A percentile compares a stretch with the other conserved stretches of the same genome.
These are phyloP conservation scores for Fusarium beomiforme DNA, from an alignment of 2,329 filamentous ascomycete species.

Conservation along the genomic window DNA sequence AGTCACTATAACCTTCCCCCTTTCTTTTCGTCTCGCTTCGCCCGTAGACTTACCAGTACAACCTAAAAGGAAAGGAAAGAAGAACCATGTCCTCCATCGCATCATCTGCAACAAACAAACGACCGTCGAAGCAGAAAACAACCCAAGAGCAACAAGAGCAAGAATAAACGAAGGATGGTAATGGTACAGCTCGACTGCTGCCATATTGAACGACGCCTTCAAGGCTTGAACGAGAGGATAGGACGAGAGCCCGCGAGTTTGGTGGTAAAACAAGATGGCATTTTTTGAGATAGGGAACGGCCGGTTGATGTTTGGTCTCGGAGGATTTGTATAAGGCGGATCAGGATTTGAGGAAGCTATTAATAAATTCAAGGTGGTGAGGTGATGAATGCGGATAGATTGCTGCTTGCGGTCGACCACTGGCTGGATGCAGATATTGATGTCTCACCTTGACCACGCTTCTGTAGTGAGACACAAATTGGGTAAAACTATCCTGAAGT, in stretches of 20 bases:
- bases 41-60: conserved; percentile 57
- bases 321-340: background rate
- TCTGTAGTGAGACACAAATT: no score
- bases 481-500: background rate
- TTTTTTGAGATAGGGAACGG: conserved; percentile 14
- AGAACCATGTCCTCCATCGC: conserved; percentile 59
- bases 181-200: conserved; percentile 50
- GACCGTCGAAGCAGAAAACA: conserved; percentile 50
- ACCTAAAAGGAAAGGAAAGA: conserved; percentile 60
- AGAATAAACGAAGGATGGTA: conserved; percentile 56
- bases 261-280: conserved; percentile 9
- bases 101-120: conserved; percentile 53
- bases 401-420: conserved; percentile 17
- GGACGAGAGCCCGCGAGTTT: background rate
- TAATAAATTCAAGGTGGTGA: background rate
- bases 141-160: conserved; percentile 51
- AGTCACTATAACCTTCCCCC: background rate
- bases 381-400: conserved; percentile 12
- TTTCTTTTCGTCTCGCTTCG: no score
- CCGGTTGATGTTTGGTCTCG: conserved; percentile 15
- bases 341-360: no score
- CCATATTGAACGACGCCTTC: background rate
- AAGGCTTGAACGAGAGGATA: background rate
- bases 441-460: background rate
- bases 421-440: conserved; percentile 10